Evolutionary conservation across 2,329 filamentous ascomycete genomes (phyloP).

Genomic region (Xylaria sp.): DNA sequence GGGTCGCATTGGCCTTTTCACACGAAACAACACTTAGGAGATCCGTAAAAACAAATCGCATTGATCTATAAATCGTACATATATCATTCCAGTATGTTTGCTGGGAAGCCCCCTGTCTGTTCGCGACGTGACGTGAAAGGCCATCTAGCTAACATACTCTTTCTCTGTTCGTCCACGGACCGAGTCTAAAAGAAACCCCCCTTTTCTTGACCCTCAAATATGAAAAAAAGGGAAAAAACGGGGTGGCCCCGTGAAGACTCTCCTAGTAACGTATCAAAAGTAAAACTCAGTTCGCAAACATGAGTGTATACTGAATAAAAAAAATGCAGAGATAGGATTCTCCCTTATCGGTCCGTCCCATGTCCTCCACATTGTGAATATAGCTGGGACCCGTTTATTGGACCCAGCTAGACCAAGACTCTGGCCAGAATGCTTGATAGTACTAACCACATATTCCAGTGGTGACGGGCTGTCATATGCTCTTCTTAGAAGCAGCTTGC

Average conservation of each 20-base stretch:
- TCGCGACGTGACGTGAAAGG: not conserved
- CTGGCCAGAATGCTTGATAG: not conserved
- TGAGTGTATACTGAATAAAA: constrained; percentile 9
- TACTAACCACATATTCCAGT: not conserved
- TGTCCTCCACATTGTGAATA: not conserved
- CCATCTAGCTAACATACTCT: not conserved
- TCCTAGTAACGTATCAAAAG: not conserved
- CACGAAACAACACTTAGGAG: not conserved
- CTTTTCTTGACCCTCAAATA: constrained; percentile 12
- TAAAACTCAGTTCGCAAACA: not conserved
- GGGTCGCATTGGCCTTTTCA: not conserved
- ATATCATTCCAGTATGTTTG: constrained; percentile 8
- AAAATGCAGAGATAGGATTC: not conserved
- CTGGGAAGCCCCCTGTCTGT: not conserved
- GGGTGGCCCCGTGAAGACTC: not conserved
- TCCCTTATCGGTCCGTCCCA: not conserved
- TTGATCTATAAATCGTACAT: constrained; percentile 26
- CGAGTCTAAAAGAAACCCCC: constrained; percentile 20
- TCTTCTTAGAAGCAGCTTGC: not conserved
- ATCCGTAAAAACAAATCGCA: constrained; percentile 9
- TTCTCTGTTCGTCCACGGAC: constrained; percentile 9
- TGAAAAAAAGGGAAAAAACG: not conserved
- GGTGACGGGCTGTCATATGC: not conserved
- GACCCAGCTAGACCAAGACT: too few species aligned
- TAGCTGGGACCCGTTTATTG: not conserved